Evolutionary conservation across 495 filamentous ascomycete genomes (phyloP), one percentile per base, ranked within the genome.

Genomic region (Neohortaea acidophila): DNA sequence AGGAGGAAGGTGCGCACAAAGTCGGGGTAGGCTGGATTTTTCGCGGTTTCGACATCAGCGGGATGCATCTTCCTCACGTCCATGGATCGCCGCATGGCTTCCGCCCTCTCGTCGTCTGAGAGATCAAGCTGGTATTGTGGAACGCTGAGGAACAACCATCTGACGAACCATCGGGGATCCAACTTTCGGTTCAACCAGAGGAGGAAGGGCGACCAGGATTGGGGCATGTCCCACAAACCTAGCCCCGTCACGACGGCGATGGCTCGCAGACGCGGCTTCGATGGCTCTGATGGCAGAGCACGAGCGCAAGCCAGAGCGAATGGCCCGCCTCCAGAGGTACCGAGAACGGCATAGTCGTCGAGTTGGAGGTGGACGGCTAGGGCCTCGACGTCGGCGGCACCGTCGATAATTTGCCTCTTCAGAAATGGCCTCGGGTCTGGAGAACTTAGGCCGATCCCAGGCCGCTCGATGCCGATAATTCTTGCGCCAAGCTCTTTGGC

Each of bases 221-320:
- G 7, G 30, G 23, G 18, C 11, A 14, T 34, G 10, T 33, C 17
- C n/a, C 19, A 11, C 17, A 34, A 25, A 15, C 31, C 40, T 14
- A 23, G 14, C 27, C 40, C 40, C n/a, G 11, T 15, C 21, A 43
- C 24, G 18, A 43, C 12, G 13, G 32, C 32, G n/a, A 43, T 24
- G n/a, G 33, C 39, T 36, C n/a, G 20, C 14, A 35, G 26, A 2
- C 30, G 14, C n/a, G n/a, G n/a, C n/a, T n/a, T n/a, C n/a, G n/a
- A n/a, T n/a, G n/a, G n/a, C 21, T 26, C 24, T 10, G 33, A 9
- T 17, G 31, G 33, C n/a, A 43, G 26, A 5, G 15, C 2, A 14
- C 8, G 28, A 11, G 41, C 41, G 26, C 41, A 44, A n/a, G 41
- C 41, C 17, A 44, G 35, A 6, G 35, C 41, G 24, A 39, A 44